phyloP scores from a whole-genome alignment of 805 yeast species.

The Teunomyces funiuensis region DNA sequence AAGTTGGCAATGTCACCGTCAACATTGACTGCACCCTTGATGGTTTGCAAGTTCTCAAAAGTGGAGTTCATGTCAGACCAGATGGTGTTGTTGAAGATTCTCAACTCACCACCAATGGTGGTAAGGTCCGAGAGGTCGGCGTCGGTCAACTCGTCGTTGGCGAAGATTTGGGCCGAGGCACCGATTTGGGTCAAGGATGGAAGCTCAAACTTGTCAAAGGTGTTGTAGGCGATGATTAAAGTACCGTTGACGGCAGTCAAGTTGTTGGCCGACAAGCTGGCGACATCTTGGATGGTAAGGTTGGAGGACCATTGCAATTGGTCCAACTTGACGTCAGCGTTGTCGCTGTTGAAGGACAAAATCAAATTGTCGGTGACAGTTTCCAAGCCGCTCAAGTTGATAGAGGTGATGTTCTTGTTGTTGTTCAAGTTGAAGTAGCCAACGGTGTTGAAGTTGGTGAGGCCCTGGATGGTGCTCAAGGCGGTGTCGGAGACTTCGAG shows the following conservation, averaged over 20 bases:
- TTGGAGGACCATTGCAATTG: conserved; percentile 42
- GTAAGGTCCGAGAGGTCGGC: conserved; percentile 29
- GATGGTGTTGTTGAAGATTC: conserved; percentile 40
- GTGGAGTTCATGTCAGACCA: conserved; percentile 31
- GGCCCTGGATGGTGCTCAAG: conserved; percentile 33
- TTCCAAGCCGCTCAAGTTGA: conserved; percentile 34
- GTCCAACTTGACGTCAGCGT: conserved; percentile 33
- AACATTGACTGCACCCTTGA: conserved; percentile 43
- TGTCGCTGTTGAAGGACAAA: conserved; percentile 42
- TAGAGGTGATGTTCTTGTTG: conserved; percentile 41
- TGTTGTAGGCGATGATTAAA: conserved; percentile 39
- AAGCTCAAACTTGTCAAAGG: conserved; percentile 31
- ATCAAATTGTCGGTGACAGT: conserved; percentile 35
- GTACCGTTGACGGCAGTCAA: conserved; percentile 43
- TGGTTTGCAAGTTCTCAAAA: conserved; percentile 28
- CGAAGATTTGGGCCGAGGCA: conserved; percentile 40
- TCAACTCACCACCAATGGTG: conserved; percentile 41
- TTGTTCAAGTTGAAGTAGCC: conserved; percentile 40
- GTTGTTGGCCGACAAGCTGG: conserved; percentile 28
- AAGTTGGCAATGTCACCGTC: conserved; percentile 40
- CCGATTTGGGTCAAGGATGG: conserved; percentile 35
- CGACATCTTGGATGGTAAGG: conserved; percentile 44
- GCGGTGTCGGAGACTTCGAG: conserved; percentile 45
- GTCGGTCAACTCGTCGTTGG: conserved; percentile 41
- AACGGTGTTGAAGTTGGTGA: conserved; percentile 30